Base-by-base conservation (phyloP, 225 moss, liverwort and hornwort genomes). In the Pseudoscleropodium purum region DNA sequence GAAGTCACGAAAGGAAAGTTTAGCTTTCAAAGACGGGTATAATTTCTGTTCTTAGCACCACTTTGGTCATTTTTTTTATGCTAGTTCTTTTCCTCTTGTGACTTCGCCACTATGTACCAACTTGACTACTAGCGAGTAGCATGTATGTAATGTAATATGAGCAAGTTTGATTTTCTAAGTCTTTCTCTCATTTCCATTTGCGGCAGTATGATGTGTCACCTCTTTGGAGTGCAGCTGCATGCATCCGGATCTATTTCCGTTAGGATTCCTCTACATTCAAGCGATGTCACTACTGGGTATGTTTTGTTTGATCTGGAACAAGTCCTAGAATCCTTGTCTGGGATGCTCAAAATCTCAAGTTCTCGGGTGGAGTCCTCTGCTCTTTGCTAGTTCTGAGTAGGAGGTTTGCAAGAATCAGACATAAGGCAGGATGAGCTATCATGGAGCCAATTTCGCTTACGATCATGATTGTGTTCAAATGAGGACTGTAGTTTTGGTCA, bases 61-160 rank as follows among this genome's bases (percentile, higher is more conserved):
- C 75, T 83, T 79, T 86, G 49, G 34, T 79, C 11, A 11, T 61
- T 62, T 63, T 52, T 33, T 79, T 79, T 25, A 29, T 54, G 87
- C 87, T 78, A 78, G 43, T 69, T 59, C 86, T 86, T 47, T 86
- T 86, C 70, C 78, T 78, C 41, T n/a, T 49, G 63, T 60, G 68
- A 49, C 57, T 63, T 86, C 39, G 57, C 79, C 84, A 59, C 49
- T 64, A 36, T 85, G 89, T 82, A 86, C 64, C 68, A 69, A 74
- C 76, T 81, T 86, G 70, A 41, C 61, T 49, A 29, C n/a, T 75
- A 75, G 60, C 62, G 36, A 86, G 75, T 68, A 82, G 31, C 89
- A 52, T 83, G 91, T 89, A 89, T 30, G 8, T 89, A 89, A 61
- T 89, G 63, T 91, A 86, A 54, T 15, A n/a, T 86, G 51, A 89